Evolutionary conservation across 306 rosid genomes (phyloP).

Genomic region (Glycine tomentella): DNA sequence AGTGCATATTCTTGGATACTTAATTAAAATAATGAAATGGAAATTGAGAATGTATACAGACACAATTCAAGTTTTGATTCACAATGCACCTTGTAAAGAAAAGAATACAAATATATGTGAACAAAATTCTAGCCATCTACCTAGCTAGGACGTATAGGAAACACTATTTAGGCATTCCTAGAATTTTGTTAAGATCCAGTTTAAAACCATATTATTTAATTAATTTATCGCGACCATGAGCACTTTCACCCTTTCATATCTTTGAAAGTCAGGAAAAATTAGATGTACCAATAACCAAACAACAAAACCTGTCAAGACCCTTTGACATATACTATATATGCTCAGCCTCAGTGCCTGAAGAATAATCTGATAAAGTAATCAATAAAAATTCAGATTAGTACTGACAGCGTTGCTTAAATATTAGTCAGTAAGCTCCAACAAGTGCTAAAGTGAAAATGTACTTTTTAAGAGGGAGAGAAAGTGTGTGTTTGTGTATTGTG

Average conservation of each 20-base stretch:
- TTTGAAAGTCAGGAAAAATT: neutral
- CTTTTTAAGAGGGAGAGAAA: neutral
- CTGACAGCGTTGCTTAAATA: neutral
- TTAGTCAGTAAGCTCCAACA: too few relatives aligned
- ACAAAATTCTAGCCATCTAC: neutral
- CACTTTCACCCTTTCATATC: slow-evolving; percentile 6
- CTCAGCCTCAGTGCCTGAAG: slow-evolving; percentile 13
- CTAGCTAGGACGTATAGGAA: too few relatives aligned
- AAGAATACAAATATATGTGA: neutral
- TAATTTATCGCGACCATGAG: neutral
- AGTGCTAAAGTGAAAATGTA: neutral
- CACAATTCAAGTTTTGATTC: slow-evolving; percentile 12
- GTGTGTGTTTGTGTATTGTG: neutral
- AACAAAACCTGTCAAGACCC: neutral
- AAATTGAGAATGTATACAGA: neutral
- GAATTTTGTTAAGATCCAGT: too few relatives aligned
- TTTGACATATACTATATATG: neutral
- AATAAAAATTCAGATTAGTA: slow-evolving; percentile 15
- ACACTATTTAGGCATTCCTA: slow-evolving; percentile 4
- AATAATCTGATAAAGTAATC: slow-evolving; percentile 40
- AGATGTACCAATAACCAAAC: neutral
- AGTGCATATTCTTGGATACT: neutral
- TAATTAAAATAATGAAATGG: neutral
- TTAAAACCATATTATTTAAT: slow-evolving; percentile 10
- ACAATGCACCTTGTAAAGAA: neutral